A percentile compares a stretch with the other conserved stretches of the same genome.
Evolutionary conservation across 192 early-diverging fungal genomes (phyloP).

Genomic region (Podila minutissima): DNA sequence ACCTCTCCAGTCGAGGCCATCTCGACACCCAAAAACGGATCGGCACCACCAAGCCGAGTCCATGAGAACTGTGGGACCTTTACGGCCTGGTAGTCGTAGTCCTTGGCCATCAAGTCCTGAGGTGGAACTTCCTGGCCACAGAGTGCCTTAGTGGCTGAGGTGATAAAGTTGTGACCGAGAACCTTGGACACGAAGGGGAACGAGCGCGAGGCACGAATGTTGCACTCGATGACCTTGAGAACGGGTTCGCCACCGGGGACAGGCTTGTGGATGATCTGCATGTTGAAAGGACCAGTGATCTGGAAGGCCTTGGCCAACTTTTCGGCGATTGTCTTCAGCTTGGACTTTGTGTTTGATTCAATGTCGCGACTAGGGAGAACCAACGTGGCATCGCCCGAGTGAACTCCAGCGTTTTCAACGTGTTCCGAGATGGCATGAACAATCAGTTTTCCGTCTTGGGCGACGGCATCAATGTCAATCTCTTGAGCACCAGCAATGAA

Average conservation of each 20-base stretch:
- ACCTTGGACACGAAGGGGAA: slow-evolving; percentile 99
- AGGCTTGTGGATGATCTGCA: slow-evolving; percentile 87
- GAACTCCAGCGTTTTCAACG: slow-evolving; percentile 97
- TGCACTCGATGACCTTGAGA: slow-evolving; percentile 99
- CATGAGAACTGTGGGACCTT: slow-evolving; percentile 98
- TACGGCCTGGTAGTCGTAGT: slow-evolving; percentile 82
- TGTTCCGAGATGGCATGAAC: slow-evolving; percentile 95
- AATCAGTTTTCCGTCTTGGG: slow-evolving; percentile 82
- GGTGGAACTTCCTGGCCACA: slow-evolving; percentile 70
- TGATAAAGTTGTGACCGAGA: slow-evolving; percentile 91
- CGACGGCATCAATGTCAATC: slow-evolving; percentile 96
- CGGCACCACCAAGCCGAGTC: slow-evolving; percentile 95
- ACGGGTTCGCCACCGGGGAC: slow-evolving; percentile 50
- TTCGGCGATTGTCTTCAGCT: slow-evolving; percentile 81
- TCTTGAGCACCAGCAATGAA: slow-evolving; percentile 95
- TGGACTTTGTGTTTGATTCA: slow-evolving; percentile 57
- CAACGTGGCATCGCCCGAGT: slow-evolving; percentile 96
- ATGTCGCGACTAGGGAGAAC: slow-evolving; percentile 83
- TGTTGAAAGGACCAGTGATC: slow-evolving; percentile 99
- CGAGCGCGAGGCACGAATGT: slow-evolving; percentile 95
- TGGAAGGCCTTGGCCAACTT: slow-evolving; percentile 91
- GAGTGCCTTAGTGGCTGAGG: slow-evolving; percentile 87
- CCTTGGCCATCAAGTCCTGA: slow-evolving; percentile 62
- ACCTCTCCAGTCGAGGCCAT: slow-evolving; percentile 99
- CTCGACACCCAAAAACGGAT: slow-evolving; percentile 97